Base-by-base conservation (phyloP, 2,329 filamentous ascomycete species). In the Elsinoe fawcettii region DNA sequence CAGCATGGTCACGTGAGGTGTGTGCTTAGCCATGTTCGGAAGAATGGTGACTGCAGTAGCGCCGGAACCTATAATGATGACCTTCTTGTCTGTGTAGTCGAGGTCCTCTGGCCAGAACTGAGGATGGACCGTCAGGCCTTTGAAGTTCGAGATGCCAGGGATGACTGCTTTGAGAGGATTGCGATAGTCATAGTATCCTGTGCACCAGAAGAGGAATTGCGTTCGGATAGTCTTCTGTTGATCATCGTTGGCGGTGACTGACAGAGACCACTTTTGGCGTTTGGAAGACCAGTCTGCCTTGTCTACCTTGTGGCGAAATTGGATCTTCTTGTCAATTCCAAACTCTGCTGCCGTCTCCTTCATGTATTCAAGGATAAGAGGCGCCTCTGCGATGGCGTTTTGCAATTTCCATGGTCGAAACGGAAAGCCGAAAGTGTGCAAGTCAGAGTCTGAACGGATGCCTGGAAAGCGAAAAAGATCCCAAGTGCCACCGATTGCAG, bases 1-100 rank as follows among this genome's bases (percentile, higher is more conserved):
- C 2, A 95, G 77, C 81, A 92, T 89, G 1, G 87, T 92, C 25
- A 90, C 83, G 12, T 80, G 78, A 4, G 71, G 72, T 4, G 86
- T 87, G 37, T 78, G 80, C 43, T 86, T 73, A 0, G 83, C 81
- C 46, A 95, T 71, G 47, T 77, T 80, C 0, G 89, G 90, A 2
- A 95, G 69, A 1, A 95, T 76, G 0, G 89, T 93, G 51, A 92
- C 73, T 5, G 88, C 86, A 0, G 90, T 95, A 2, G 89, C 89
- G 6, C 90, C 90, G 14, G 81, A 86, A 14, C 88, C 88, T 60
- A 93, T 81, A 58, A 92, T 76, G 43, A 88, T 79, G 20, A 92
- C 75, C 44, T 81, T 80, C 70, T 90, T 89, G 67, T 76, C 75
- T 5, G 75, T 70, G 67, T 86, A 86, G 64, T 88, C 80, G 37